Evolutionary conservation across 805 yeast species (phyloP).

Genomic region (Pichia membranifaciens): DNA sequence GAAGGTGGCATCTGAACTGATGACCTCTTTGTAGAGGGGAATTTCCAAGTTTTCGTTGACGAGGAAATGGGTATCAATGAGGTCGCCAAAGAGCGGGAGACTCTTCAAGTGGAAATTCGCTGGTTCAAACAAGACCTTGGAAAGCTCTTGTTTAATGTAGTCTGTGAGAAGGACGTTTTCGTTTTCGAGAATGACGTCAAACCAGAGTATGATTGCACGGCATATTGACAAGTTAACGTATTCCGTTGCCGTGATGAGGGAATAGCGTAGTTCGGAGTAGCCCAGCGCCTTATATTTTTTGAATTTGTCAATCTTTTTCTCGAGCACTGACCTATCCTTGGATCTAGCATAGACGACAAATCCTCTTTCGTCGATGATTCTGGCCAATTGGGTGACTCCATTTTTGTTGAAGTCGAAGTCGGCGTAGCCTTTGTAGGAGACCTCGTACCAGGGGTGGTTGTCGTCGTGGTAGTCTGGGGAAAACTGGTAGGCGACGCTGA

Average conservation of each 20-base stretch:
- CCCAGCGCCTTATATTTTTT: not conserved
- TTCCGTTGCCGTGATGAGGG: slow-evolving; percentile 48
- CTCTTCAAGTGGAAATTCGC: slow-evolving; percentile 18
- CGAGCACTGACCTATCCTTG: slow-evolving; percentile 15
- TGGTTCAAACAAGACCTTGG: slow-evolving; percentile 37
- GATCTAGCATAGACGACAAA: slow-evolving; percentile 39
- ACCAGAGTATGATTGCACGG: slow-evolving; percentile 45
- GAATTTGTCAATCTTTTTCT: not conserved
- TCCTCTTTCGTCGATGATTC: slow-evolving; percentile 45
- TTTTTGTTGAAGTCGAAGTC: slow-evolving; percentile 3
- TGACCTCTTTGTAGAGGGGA: not conserved
- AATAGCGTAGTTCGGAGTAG: slow-evolving; percentile 31
- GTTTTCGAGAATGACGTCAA: slow-evolving; percentile 35
- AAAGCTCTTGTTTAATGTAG: slow-evolving; percentile 36
- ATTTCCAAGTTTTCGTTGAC: not conserved
- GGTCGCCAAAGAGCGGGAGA: not conserved
- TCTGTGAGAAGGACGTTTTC: slow-evolving; percentile 35
- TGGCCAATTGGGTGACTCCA: slow-evolving; percentile 28
- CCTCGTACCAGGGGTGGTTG: slow-evolving; percentile 9
- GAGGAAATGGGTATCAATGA: slow-evolving; percentile 12
- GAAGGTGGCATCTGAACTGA: not conserved
- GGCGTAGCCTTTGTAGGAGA: slow-evolving; percentile 3
- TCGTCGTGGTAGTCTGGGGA: slow-evolving; percentile 1
- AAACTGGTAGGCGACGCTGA: slow-evolving; percentile 12
- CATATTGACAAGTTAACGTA: slow-evolving; percentile 44